These are phyloP conservation scores for Akanthomyces uredinophilus DNA, from an alignment of 2,329 filamentous ascomycete genomes.

Conservation along the genomic window DNA sequence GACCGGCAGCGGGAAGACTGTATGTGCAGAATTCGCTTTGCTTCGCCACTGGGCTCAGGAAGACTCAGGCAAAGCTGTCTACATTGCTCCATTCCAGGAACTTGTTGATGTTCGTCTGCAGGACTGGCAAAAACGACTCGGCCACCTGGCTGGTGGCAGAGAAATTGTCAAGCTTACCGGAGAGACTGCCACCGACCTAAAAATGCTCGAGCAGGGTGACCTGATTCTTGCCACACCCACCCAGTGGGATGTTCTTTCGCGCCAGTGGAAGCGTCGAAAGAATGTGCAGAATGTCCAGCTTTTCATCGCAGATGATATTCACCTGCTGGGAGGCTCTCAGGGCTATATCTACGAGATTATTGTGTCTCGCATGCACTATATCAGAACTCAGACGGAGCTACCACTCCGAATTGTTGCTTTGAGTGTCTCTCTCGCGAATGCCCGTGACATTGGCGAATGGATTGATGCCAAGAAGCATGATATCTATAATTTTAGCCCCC, in stretches of 20 bases:
- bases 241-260: conserved; percentile 93
- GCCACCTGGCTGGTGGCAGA: conserved; percentile 72
- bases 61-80: conserved; percentile 69
- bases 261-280: conserved; percentile 95
- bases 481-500: conserved; percentile 97
- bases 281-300: conserved; percentile 86
- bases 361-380: conserved; percentile 96
- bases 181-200: conserved; percentile 85
- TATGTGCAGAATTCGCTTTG: conserved; percentile 91
- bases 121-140: conserved; percentile 79
- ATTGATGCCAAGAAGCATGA: conserved; percentile 97
- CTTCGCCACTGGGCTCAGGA: conserved; percentile 72
- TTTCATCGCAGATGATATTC: conserved; percentile 92
- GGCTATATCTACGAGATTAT: conserved; percentile 94
- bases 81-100: conserved; percentile 92
- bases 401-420: conserved; percentile 83
- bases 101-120: conserved; percentile 75
- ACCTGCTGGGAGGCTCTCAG: conserved; percentile 79
- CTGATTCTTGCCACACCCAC: conserved; percentile 85
- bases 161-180: conserved; percentile 89
- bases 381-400: conserved; percentile 80
- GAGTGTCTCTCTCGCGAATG: conserved; percentile 88
- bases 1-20: conserved; percentile 91
- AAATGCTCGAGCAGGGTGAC: conserved; percentile 80
- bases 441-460: conserved; percentile 93